phyloP scores from a whole-genome alignment of 768 basidiomycete genomes.

The Serendipita sp. region DNA sequence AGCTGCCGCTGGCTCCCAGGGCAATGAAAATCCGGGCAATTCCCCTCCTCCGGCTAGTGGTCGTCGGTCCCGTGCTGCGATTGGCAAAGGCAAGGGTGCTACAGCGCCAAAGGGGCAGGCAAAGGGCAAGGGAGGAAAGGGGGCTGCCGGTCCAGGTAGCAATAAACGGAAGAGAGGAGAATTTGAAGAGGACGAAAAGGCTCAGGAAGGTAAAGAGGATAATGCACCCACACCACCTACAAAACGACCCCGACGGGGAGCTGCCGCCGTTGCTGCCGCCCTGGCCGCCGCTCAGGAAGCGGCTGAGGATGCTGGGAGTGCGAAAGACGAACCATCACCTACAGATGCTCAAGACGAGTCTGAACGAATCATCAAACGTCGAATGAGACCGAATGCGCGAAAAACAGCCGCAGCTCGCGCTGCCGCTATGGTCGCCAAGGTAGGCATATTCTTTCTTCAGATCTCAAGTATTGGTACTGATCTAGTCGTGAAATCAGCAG shows the following conservation, averaged over 20 bases:
- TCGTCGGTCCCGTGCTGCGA: neutral
- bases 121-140: neutral
- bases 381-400: conserved; percentile 5
- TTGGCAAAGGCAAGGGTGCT: neutral
- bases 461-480: neutral
- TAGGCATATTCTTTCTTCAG: neutral
- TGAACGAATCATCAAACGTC: neutral
- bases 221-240: neutral
- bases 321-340: neutral
- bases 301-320: neutral
- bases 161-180: neutral
- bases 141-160: neutral
- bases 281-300: neutral
- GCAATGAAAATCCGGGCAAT: neutral
- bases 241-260: neutral
- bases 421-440: conserved; percentile 1
- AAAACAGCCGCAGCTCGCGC: conserved; percentile 1
- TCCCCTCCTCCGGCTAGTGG: neutral
- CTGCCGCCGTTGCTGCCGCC: neutral
- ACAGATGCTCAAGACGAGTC: neutral
- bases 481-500: neutral
- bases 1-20: neutral
- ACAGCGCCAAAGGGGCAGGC: neutral
- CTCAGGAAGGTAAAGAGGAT: neutral
- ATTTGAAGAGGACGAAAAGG: conserved; percentile 1